Base-by-base conservation (phyloP, 1,284 basidiomycete genomes). In the Apiotrichum montevideense region DNA sequence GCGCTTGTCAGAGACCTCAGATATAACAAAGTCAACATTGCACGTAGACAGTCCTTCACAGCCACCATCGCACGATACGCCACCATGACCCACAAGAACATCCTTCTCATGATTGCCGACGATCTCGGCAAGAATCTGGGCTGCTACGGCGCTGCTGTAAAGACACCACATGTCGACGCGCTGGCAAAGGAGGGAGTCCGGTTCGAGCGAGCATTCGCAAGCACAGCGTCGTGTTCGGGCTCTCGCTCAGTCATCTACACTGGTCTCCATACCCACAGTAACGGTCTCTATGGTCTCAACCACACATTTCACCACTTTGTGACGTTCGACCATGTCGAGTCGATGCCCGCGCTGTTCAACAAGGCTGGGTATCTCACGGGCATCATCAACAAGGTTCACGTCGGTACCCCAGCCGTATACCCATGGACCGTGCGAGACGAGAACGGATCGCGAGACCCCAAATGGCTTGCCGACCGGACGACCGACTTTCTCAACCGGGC, bases 201-300 rank as follows among this genome's bases (percentile, higher is more conserved):
- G 11, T 66, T 66, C 46, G 59, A 63, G 37, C n/a, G 35, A 9
- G 63, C 63, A 1, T 66, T 64, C 43, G 65, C 65, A 4, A 53
- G 51, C 40, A 66, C 65, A 0, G 63, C 65, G n/a, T 64, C 63
- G 10, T 66, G 65, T 44, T 51, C 46, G 14, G 61, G 65, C 1
- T 52, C 46, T 15, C 58, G 65, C 2, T 64, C 63, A 3, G 57
- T 52, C 42, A 56, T 66, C 42, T 66, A 64, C 51, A 64, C 65
- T 13, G 65, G 65, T n/a, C 59, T 66, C 2, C 65, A 66, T 52
- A 63, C 65, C 2, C 65, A 66, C 45, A 55, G 57, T 52, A 66
- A 64, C 50, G 65, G 65, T 21, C 65, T 61, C 52, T 66, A 66
- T 48, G 65, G 65, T 2, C 56, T 66, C 10, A 52, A 61, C n/a